Evolutionary conservation across 108 stramenopile species (phyloP), one percentile per base, ranked within the genome.

Genomic region (Mediolabrus comicus): DNA sequence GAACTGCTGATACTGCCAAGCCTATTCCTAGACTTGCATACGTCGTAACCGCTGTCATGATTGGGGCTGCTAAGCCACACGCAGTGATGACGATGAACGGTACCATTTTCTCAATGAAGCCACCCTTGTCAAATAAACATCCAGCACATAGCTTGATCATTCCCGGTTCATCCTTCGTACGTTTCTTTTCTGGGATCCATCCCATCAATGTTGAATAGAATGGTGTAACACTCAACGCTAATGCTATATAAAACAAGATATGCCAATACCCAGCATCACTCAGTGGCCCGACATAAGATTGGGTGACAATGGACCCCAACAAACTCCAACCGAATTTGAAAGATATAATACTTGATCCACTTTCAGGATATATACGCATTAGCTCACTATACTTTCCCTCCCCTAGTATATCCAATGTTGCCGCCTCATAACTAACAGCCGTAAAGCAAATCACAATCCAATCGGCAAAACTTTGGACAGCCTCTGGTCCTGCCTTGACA

Each of bases 161-260:
- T 3, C 79, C 79, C 12, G 35, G 28, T 36, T 80, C 79, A 25
- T 58, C 28, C 33, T 34, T 35, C 0, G 69, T 62, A 10, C 79
- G 36, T 33, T 76, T 71, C 74, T 59, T 76, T 30, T 80, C 79
- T 9, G 79, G 79, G 6, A 80, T 75, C 79, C 79, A 80, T 1
- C 79, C 79, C 58, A 68, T 32, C 36, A 80, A 35, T 3, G 79
- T 80, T 27, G 79, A 74, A 29, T 62, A 80, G 27, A 80, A 66
- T 10, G 79, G 79, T 16, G 69, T 33, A 27, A 80, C 14, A 11
- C 62, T 64, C 10, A 80, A 52, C 6, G n/a, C 38, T 13, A 74
- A n/a, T 24, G 74, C 74, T 12, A 80, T 63, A 69, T 74, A 80
- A 71, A 71, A 75, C 53, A 80, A 38, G 8, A 69, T 22, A 25